Evolutionary conservation across 1,284 basidiomycete genomes (phyloP), one percentile per base, ranked within the genome.

Genomic region (Ustilago bromivora): DNA sequence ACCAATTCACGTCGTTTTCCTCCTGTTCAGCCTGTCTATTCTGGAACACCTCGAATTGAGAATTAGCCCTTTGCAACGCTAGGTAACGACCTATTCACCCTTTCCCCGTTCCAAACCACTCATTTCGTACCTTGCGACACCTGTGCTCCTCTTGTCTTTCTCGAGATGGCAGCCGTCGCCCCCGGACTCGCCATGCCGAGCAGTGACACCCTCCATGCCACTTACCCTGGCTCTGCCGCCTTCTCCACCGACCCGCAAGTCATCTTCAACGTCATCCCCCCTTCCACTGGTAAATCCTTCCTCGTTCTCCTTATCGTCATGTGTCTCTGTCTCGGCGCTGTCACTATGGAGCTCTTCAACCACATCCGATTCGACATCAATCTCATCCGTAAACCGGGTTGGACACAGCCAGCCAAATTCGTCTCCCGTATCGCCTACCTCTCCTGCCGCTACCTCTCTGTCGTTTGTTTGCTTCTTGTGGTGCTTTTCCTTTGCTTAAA

Each of bases 241-340:
- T 35, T 38, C 38, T 15, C 38, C 3, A n/a, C 57, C n/a, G 49
- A 47, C 38, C 62, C 59, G 8, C 60, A 60, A 35, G 56, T 76
- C 56, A 67, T 77, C 63, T 77, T 77, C 60, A 65, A 77, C 43
- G 70, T 68, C 19, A 52, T 73, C 3, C 75, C 75, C 0, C 59
- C 71, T 13, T 46, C 55, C 0, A 28, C 41, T 1, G 75, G 51
- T 51, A 70, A 61, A 41, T 57, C 66, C 9, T 70, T 70, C 51
- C 40, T 66, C 11, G 41, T 70, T 13, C 54, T 70, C 15, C 59
- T 73, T 47, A 63, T 77, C 60, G 17, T 66, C 62, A 66, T 69
- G 62, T 72, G 59, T 57, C 40, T 73, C 28, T 69, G 67, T 51
- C 66, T 76, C 11, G 76, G 76, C 40, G 70, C 66, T 3, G 43